A percentile compares a stretch with the other conserved stretches of the same genome.
Evolutionary conservation across 78 protist species (phyloP).

Genomic region (Planoprotostelium fungivorum): DNA sequence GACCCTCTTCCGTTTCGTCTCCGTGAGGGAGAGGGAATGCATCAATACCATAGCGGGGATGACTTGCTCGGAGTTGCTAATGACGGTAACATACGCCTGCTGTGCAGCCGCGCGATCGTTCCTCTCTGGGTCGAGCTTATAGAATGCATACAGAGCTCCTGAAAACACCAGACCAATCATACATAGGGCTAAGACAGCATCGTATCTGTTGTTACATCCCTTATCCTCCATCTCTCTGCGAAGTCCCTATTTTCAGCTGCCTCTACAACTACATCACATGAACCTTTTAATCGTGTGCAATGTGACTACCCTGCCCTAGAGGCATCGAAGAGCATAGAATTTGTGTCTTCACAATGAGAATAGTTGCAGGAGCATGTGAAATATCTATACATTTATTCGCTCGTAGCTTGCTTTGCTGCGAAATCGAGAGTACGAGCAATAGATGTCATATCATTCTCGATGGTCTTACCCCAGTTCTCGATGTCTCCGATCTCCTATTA

Average conservation of each 20-base stretch:
- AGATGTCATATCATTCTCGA: conserved; percentile 53
- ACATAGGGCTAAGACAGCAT: neutral
- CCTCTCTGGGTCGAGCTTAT: neutral
- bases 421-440: conserved; percentile 41
- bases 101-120: neutral
- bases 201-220: neutral
- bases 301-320: too few species aligned
- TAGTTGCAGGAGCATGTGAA: too few species aligned
- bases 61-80: neutral
- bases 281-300: too few species aligned
- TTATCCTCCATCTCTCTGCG: neutral
- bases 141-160: neutral
- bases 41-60: neutral
- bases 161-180: neutral
- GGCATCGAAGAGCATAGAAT: too few species aligned
- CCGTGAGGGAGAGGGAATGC: neutral
- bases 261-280: too few species aligned
- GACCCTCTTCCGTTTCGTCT: neutral
- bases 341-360: too few species aligned
- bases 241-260: too few species aligned
- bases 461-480: conserved; percentile 62
- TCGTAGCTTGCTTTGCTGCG: neutral
- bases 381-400: too few species aligned
- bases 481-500: conserved; percentile 57
- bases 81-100: neutral